Percentiles rank a stretch among this genome's conserved stretches.
Evolutionary conservation across 176 grass and related monocot species (phyloP).

Genomic region (Lolium perenne): DNA sequence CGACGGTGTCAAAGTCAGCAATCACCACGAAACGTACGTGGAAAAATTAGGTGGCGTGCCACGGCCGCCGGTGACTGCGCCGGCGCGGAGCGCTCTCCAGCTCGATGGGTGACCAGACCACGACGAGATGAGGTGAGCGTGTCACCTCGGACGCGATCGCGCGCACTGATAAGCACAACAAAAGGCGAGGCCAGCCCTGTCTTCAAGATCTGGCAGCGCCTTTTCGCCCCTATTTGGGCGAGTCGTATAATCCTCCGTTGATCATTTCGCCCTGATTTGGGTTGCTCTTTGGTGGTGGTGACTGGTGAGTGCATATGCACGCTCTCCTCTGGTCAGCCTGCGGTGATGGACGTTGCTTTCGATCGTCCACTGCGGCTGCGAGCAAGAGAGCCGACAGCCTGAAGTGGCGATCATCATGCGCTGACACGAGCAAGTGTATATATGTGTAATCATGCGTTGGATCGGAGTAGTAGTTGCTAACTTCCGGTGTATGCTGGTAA

Average conservation of each 20-base stretch:
- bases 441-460: too few relatives aligned
- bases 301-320: neutral
- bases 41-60: slow-evolving; percentile 41
- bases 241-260: neutral
- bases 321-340: neutral
- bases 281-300: neutral
- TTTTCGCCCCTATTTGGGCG: neutral
- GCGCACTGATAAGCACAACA: neutral
- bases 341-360: slow-evolving; percentile 44
- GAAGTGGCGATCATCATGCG: slow-evolving; percentile 19
- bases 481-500: neutral
- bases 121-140: neutral
- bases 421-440: neutral
- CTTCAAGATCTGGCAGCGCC: neutral
- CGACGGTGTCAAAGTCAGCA: slow-evolving; percentile 22
- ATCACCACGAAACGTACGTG: neutral
- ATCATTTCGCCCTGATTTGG: neutral
- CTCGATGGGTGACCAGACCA: neutral
- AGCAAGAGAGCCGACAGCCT: neutral
- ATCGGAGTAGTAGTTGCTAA: neutral
- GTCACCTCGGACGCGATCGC: too few relatives aligned
- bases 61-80: neutral
- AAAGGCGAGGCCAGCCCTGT: neutral
- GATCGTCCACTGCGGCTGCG: neutral
- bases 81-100: neutral